phyloP scores from a whole-genome alignment of 2,329 filamentous ascomycete genomes.

The Epichloe brachyelytri region DNA sequence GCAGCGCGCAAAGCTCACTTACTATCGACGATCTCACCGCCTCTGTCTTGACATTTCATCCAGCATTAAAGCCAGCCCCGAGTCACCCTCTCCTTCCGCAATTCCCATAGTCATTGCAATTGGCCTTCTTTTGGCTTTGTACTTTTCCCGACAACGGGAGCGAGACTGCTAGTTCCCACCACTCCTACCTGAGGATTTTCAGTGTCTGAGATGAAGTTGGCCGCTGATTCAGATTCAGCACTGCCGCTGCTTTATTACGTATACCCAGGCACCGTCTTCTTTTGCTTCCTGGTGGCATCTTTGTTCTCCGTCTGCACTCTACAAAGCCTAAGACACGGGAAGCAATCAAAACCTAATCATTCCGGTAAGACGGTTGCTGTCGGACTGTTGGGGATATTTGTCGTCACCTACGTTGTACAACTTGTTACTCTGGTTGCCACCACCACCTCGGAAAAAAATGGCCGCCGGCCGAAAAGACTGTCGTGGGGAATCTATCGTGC shows the following conservation, averaged over 20 bases:
- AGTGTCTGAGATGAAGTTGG: conserved; percentile 1
- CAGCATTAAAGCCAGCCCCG: neutral
- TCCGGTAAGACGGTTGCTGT: conserved; percentile 16
- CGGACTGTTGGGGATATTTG: conserved; percentile 30
- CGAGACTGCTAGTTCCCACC: too few relatives aligned
- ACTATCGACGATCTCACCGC: neutral
- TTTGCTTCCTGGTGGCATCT: conserved; percentile 42
- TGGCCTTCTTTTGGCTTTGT: neutral
- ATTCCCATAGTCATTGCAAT: neutral
- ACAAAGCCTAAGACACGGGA: conserved; percentile 26
- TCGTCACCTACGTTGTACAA: conserved; percentile 36
- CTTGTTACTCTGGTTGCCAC: conserved; percentile 26
- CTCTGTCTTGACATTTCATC: neutral
- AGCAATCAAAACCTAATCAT: conserved; percentile 6
- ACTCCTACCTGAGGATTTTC: neutral
- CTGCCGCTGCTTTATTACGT: conserved; percentile 41
- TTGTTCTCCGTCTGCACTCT: conserved; percentile 39
- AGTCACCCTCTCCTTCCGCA: neutral
- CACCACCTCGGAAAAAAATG: conserved; percentile 23
- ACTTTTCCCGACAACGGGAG: neutral
- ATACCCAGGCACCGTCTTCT: conserved; percentile 42
- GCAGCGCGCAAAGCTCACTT: neutral
- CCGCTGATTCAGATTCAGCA: conserved; percentile 10
- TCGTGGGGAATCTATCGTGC: conserved; percentile 48
- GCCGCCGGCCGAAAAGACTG: conserved; percentile 32